Evolutionary conservation across 2,329 filamentous ascomycete genomes (phyloP).

Genomic region (Talaromyces sp.): DNA sequence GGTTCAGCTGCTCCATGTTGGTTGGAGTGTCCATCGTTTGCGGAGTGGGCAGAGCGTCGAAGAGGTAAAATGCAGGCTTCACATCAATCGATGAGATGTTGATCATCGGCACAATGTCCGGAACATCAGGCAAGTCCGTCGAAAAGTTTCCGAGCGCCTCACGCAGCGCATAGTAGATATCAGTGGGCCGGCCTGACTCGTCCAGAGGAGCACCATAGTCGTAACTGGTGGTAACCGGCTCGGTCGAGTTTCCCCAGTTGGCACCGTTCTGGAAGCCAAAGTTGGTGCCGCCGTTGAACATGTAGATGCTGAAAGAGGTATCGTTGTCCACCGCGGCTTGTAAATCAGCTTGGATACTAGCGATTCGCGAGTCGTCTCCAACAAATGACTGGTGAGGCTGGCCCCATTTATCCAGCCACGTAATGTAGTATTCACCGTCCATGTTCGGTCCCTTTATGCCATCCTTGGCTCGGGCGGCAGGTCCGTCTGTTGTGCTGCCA

Average conservation of each 20-base stretch:
- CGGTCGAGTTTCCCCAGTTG: slow-evolving; percentile 34
- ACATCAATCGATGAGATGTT: slow-evolving; percentile 2
- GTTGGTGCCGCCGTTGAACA: slow-evolving; percentile 51
- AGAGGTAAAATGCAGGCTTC: neutral
- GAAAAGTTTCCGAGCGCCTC: neutral
- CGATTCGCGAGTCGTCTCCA: slow-evolving; percentile 1
- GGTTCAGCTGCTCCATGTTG: slow-evolving; percentile 43
- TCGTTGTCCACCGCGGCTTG: slow-evolving; percentile 33
- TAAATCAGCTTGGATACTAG: slow-evolving; percentile 23
- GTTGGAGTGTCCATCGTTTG: slow-evolving; percentile 24
- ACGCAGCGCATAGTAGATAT: slow-evolving; percentile 36
- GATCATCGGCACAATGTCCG: neutral
- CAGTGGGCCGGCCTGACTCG: slow-evolving; percentile 43
- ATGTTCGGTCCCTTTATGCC: neutral
- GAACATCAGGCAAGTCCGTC: neutral
- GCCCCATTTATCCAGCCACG: slow-evolving; percentile 42
- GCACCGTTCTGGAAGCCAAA: slow-evolving; percentile 46
- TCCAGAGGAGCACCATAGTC: slow-evolving; percentile 48
- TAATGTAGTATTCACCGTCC: slow-evolving; percentile 36
- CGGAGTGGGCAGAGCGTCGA: slow-evolving; percentile 10
- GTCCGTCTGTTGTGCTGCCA: slow-evolving; percentile 24
- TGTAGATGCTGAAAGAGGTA: slow-evolving; percentile 45
- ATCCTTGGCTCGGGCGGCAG: neutral
- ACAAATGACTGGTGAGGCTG: slow-evolving; percentile 26
- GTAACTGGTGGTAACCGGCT: slow-evolving; percentile 42